These are phyloP conservation scores for Podospora pseudopauciseta DNA, from an alignment of 495 filamentous ascomycete genomes.

Conservation along the genomic window DNA sequence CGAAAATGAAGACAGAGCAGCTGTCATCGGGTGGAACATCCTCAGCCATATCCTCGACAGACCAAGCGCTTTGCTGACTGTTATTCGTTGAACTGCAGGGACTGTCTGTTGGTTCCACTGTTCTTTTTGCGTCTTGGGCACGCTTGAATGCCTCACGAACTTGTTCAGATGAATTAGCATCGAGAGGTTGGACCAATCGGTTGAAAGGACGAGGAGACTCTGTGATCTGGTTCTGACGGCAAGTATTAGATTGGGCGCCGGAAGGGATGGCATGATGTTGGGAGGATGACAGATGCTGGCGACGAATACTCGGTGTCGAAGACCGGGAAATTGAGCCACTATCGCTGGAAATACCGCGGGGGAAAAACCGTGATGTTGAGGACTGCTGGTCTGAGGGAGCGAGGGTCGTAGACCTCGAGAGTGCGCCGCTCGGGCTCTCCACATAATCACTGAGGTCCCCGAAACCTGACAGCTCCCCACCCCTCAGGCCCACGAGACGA, in stretches of 20 bases:
- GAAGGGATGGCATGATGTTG: neutral
- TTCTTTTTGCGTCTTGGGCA: neutral
- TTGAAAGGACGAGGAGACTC: too few species aligned
- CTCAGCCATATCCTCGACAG: neutral
- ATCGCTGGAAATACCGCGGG: too few species aligned
- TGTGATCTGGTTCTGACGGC: too few species aligned
- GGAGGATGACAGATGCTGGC: neutral
- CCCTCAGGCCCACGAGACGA: neutral
- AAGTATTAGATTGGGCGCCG: neutral
- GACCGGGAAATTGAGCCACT: too few species aligned
- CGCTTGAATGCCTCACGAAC: neutral
- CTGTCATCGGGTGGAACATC: conserved; percentile 28
- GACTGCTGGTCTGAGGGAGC: neutral
- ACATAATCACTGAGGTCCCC: neutral
- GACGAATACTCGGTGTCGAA: neutral
- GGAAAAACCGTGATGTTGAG: neutral
- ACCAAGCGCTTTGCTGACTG: neutral
- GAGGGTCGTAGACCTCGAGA: neutral
- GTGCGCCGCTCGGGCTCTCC: neutral
- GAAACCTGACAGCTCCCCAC: neutral
- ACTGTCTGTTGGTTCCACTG: neutral
- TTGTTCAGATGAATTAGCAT: neutral
- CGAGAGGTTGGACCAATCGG: too few species aligned
- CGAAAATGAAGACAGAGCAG: conserved; percentile 36
- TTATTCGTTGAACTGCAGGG: neutral